Conservation (phyloP, 306 rosid genomes). For the Begonia peltatifolia region DNA sequence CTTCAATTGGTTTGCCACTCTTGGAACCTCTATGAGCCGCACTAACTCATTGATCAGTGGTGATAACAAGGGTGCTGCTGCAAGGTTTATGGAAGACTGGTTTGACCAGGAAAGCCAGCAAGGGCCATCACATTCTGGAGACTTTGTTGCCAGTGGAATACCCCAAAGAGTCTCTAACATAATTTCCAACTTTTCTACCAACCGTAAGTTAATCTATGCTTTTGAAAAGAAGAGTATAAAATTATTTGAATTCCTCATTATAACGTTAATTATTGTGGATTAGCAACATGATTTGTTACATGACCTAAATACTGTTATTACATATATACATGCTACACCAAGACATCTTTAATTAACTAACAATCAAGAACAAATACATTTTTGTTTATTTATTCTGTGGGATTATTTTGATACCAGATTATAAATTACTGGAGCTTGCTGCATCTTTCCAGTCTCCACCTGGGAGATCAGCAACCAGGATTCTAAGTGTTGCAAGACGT, state of each 20-base stretch:
- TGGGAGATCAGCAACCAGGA: constrained; percentile 42
- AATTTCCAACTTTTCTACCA: constrained; percentile 10
- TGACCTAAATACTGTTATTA: too few relatives aligned
- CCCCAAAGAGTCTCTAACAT: constrained; percentile 32
- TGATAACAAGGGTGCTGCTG: constrained; percentile 97
- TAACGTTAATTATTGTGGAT: too few relatives aligned
- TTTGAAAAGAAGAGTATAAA: too few relatives aligned
- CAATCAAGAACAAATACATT: too few relatives aligned
- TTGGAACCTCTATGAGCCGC: constrained; percentile 96
- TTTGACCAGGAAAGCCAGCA: constrained; percentile 27
- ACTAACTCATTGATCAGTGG: constrained; percentile 76
- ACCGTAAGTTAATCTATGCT: constrained; percentile 11
- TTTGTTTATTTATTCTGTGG: too few relatives aligned
- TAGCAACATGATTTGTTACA: too few relatives aligned
- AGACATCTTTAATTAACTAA: too few relatives aligned
- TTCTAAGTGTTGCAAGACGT: constrained; percentile 45
- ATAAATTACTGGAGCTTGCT: constrained; percentile 61
- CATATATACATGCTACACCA: too few relatives aligned
- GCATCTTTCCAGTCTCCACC: constrained; percentile 56
- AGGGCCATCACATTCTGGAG: constrained; percentile 8
- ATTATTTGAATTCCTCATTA: too few relatives aligned
- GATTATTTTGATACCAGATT: background rate
- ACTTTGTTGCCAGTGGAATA: constrained; percentile 10
- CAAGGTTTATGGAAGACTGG: constrained; percentile 98
- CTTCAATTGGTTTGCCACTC: constrained; percentile 96